A percentile compares a stretch with the other conserved stretches of the same genome.
These are phyloP conservation scores for Pleurotus citrinopileatus DNA, from an alignment of 768 basidiomycete species.

Conservation along the genomic window DNA sequence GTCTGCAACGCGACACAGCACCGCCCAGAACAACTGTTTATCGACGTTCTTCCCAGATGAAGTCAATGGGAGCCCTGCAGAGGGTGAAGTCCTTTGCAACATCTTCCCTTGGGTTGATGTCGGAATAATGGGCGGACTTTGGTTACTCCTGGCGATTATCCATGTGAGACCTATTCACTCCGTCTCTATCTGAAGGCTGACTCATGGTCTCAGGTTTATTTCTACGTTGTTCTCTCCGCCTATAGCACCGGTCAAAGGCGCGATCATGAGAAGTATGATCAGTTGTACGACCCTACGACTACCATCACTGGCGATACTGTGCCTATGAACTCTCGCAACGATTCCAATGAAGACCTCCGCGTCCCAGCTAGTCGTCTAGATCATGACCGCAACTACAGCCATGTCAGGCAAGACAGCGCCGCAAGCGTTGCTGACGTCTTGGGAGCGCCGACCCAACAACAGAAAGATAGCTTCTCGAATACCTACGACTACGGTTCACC, in stretches of 20 bases:
- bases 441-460: conserved; percentile 44
- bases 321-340: conserved; percentile 59
- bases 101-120: conserved; percentile 93
- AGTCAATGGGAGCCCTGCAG: conserved; percentile 28
- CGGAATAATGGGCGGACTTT: conserved; percentile 88
- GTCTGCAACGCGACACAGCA: conserved; percentile 73
- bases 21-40: conserved; percentile 68
- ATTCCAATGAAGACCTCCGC: conserved; percentile 42
- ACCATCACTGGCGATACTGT: conserved; percentile 55
- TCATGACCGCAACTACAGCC: conserved; percentile 36
- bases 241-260: conserved; percentile 72
- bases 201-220: conserved; percentile 39
- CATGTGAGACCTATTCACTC: conserved; percentile 49
- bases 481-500: conserved; percentile 15
- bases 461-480: conserved; percentile 38
- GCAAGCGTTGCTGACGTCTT: conserved; percentile 55
- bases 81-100: conserved; percentile 76
- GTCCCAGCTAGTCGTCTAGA: conserved; percentile 16
- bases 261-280: conserved; percentile 82
- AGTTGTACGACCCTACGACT: conserved; percentile 57
- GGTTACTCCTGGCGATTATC: conserved; percentile 74
- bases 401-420: conserved; percentile 53
- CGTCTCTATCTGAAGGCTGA: background rate
- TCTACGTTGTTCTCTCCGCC: conserved; percentile 43
- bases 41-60: conserved; percentile 49